Base-by-base conservation (phyloP, 2,329 filamentous ascomycete species). In the Trichoderma breve region DNA sequence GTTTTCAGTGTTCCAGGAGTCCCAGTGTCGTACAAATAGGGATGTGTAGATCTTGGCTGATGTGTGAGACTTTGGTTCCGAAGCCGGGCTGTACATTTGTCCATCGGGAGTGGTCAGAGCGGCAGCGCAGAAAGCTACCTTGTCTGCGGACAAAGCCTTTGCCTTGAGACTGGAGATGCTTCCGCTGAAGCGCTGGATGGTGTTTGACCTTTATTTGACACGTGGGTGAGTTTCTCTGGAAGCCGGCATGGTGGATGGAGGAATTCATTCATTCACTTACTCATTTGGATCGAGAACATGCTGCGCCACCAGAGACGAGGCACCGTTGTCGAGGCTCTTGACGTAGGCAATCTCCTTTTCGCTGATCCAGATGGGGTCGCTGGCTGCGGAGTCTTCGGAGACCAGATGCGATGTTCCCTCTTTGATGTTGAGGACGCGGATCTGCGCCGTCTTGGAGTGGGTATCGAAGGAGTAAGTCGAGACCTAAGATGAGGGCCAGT, bases 21-120 rank as follows among this genome's bases (percentile, higher is more conserved):
- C 93, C 93, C 93, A 97, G 77, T 97, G 93, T 15, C 93, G 88
- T 32, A 93, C 92, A 77, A 93, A 96, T 30, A 95, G 87, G 62
- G 87, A 89, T 24, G 89, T 89, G 80, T 96, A 96, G 26, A 94
- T 86, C 76, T 88, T 90, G 32, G 89, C 93, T 4, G 89, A 88
- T 24, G 91, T 91, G 28, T 85, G 82, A 2, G 87, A 84, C 77
- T 90, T 89, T 74, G 87, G 83, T 47, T 88, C 89, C 15, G 86
- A 84, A 47, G 90, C 85, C 14, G 89, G 84, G 78, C 92, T 92
- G 81, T 90, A 90, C 30, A 96, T 86, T 1, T 88, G 83, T 6
- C 93, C 95, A 60, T 90, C 86, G 3, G 91, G 87, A 4, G 89
- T 91, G 0, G 92, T 90, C 74, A 90, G 83, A 11, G 90, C 92